phyloP scores from a whole-genome alignment of 208 protist genomes.

The Trypanosomatidae sp. region DNA sequence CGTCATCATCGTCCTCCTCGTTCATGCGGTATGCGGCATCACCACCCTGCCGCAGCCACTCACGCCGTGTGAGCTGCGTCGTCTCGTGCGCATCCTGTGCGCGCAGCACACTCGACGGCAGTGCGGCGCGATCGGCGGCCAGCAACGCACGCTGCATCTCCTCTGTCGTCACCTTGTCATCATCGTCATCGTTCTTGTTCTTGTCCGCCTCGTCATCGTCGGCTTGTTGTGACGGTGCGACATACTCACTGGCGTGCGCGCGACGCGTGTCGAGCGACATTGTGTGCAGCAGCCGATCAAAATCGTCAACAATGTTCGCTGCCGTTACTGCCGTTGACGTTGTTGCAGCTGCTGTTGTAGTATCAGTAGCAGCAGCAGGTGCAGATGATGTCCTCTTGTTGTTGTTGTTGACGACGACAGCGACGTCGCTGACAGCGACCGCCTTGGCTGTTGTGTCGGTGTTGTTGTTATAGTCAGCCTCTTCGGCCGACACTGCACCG shows the following conservation, averaged over 20 bases:
- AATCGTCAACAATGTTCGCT: slow-evolving; percentile 18
- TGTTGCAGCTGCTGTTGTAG: too few species aligned
- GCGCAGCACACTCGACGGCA: background rate
- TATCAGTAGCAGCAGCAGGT: too few species aligned
- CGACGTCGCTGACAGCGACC: background rate
- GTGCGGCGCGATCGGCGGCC: slow-evolving; percentile 23
- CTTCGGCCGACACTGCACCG: too few species aligned
- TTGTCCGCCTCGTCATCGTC: too few species aligned
- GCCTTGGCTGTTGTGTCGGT: background rate
- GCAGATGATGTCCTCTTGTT: too few species aligned
- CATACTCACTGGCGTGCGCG: slow-evolving; percentile 55
- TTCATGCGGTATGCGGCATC: slow-evolving; percentile 63
- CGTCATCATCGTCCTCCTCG: slow-evolving; percentile 11
- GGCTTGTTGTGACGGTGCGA: too few species aligned
- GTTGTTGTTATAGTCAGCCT: background rate
- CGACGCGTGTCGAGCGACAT: slow-evolving; percentile 48
- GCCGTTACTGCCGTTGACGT: background rate
- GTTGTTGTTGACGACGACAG: background rate
- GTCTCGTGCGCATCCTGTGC: slow-evolving; percentile 16
- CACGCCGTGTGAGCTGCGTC: slow-evolving; percentile 37
- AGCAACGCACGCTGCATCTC: too few species aligned
- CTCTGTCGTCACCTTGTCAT: slow-evolving; percentile 34
- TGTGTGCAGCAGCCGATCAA: slow-evolving; percentile 49
- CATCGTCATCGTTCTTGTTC: slow-evolving; percentile 11
- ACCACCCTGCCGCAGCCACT: slow-evolving; percentile 66